Percentiles rank a stretch among this genome's conserved stretches.
phyloP scores from a whole-genome alignment of 140 eudicot species.

The Bidens hawaiensis region DNA sequence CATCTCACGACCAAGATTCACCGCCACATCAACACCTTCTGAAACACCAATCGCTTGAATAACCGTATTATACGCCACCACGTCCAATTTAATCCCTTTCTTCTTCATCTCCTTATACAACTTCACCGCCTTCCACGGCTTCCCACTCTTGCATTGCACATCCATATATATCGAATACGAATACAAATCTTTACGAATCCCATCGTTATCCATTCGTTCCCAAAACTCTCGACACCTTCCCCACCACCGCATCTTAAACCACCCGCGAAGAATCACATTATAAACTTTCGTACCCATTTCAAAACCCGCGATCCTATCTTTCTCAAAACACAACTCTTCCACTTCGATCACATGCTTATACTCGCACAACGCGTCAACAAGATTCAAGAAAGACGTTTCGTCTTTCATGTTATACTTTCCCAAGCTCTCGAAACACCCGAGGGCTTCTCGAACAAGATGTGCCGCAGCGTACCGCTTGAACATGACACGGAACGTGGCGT shows the following conservation, averaged over 20 bases:
- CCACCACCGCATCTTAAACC: slow-evolving; percentile 90
- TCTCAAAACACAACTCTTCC: slow-evolving; percentile 68
- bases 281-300: slow-evolving; percentile 51
- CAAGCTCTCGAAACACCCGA: slow-evolving; percentile 33
- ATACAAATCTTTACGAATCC: slow-evolving; percentile 64
- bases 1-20: slow-evolving; percentile 75
- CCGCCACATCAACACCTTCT: slow-evolving; percentile 82
- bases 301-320: slow-evolving; percentile 18
- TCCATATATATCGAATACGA: slow-evolving; percentile 94
- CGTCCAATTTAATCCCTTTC: slow-evolving; percentile 74
- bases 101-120: slow-evolving; percentile 85
- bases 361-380: slow-evolving; percentile 91
- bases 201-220: slow-evolving; percentile 86
- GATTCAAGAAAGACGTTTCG: slow-evolving; percentile 59
- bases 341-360: slow-evolving; percentile 90
- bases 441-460: slow-evolving; percentile 72
- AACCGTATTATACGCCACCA: slow-evolving; percentile 81
- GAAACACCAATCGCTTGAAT: slow-evolving; percentile 65
- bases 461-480: slow-evolving; percentile 81
- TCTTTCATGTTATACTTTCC: slow-evolving; percentile 63
- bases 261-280: slow-evolving; percentile 85
- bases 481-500: slow-evolving; percentile 61
- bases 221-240: slow-evolving; percentile 80
- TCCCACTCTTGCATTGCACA: slow-evolving; percentile 71
- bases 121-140: slow-evolving; percentile 88